phyloP scores from a whole-genome alignment of 164 flowering plant genomes.

The Aristolochia fimbriata region DNA sequence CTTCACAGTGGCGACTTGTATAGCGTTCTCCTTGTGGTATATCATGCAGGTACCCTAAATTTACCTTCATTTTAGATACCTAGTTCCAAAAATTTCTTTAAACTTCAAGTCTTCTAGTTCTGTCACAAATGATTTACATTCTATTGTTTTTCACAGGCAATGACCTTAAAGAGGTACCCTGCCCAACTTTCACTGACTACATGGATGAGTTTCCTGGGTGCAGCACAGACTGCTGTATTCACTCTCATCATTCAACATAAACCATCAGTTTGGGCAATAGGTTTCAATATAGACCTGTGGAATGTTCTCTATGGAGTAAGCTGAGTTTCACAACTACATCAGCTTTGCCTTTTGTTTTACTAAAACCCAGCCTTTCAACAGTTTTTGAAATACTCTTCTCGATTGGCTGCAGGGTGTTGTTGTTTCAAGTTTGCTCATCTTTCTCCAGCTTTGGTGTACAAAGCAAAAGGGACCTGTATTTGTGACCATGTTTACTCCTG shows the following conservation, averaged over 20 bases:
- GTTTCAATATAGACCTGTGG: conserved; percentile 58
- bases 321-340: not conserved
- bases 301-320: conserved; percentile 53
- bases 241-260: conserved; percentile 32
- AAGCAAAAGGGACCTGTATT: conserved; percentile 73
- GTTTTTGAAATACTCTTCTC: not conserved
- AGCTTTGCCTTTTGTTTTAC: no score
- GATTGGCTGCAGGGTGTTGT: conserved; percentile 58
- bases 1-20: conserved; percentile 52
- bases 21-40: conserved; percentile 69
- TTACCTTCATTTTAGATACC: no score
- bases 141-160: conserved; percentile 32
- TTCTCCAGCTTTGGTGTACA: conserved; percentile 67
- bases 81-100: no score
- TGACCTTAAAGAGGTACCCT: conserved; percentile 65
- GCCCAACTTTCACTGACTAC: conserved; percentile 71
- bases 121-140: no score
- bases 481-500: conserved; percentile 83
- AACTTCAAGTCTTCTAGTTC: no score
- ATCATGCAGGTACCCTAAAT: conserved; percentile 60
- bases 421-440: conserved; percentile 45
- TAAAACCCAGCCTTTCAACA: no score
- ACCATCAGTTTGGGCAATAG: conserved; percentile 52
- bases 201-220: conserved; percentile 77
- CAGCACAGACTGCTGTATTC: conserved; percentile 75